These are phyloP conservation scores for Stephanodiscus triporus DNA, from an alignment of 108 stramenopile species.

Conservation along the genomic window DNA sequence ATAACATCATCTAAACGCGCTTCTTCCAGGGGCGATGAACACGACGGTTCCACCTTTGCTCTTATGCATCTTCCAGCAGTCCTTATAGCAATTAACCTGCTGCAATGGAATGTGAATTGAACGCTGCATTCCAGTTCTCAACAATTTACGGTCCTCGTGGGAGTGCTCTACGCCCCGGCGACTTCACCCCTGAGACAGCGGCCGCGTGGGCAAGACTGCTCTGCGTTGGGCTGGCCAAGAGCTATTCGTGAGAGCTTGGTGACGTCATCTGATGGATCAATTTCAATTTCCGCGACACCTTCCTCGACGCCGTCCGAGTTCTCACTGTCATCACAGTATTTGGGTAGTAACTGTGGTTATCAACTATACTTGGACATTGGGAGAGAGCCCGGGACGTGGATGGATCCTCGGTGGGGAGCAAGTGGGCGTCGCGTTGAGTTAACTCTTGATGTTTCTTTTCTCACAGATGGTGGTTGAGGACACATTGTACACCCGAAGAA, in stretches of 20 bases:
- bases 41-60: too few relatives aligned
- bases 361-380: constrained; percentile 71
- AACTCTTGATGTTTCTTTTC: constrained; percentile 68
- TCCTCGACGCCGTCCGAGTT: not conserved
- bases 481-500: too few relatives aligned
- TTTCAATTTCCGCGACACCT: not conserved
- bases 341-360: constrained; percentile 21
- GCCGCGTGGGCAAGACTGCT: not conserved
- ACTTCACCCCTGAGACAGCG: not conserved
- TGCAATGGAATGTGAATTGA: not conserved
- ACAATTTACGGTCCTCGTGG: not conserved
- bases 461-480: not conserved
- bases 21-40: too few relatives aligned
- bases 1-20: too few relatives aligned
- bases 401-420: constrained; percentile 84
- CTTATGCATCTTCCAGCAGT: not conserved
- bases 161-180: not conserved
- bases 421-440: constrained; percentile 67
- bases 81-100: not conserved
- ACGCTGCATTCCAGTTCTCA: not conserved
- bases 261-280: not conserved
- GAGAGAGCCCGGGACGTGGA: constrained; percentile 81
- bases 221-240: not conserved
- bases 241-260: constrained; percentile 1
- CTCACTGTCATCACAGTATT: not conserved